Percentiles rank a stretch among this genome's conserved stretches.
phyloP scores from a whole-genome alignment of 805 yeast species.

The Kluyveromyces siamensis region DNA sequence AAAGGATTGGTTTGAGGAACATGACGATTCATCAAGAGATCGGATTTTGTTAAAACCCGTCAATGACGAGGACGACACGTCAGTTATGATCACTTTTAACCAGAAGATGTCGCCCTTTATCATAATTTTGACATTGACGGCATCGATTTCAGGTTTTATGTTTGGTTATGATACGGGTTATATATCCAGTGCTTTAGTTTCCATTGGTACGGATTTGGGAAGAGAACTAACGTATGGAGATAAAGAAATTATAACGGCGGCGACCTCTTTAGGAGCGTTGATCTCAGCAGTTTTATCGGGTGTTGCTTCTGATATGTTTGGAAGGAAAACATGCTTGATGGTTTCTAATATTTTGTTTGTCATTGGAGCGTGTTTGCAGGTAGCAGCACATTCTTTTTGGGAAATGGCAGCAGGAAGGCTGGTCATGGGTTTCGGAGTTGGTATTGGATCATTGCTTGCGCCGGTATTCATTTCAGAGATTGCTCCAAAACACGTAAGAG shows the following conservation, averaged over 20 bases:
- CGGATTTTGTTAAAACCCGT: slow-evolving; percentile 28
- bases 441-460: slow-evolving; percentile 88
- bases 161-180: slow-evolving; percentile 98
- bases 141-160: slow-evolving; percentile 92
- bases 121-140: slow-evolving; percentile 56
- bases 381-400: slow-evolving; percentile 76
- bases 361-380: slow-evolving; percentile 77
- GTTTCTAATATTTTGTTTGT: slow-evolving; percentile 75
- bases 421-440: slow-evolving; percentile 94
- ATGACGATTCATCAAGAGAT: slow-evolving; percentile 7
- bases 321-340: slow-evolving; percentile 78
- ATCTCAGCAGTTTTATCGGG: slow-evolving; percentile 77
- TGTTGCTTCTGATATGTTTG: slow-evolving; percentile 67
- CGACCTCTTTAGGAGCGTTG: slow-evolving; percentile 90
- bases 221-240: slow-evolving; percentile 60
- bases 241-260: slow-evolving; percentile 85
- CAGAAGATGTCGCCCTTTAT: slow-evolving; percentile 56
- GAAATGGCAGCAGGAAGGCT: slow-evolving; percentile 88
- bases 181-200: slow-evolving; percentile 85
- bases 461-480: slow-evolving; percentile 88
- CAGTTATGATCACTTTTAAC: slow-evolving; percentile 39
- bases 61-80: slow-evolving; percentile 42
- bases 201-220: slow-evolving; percentile 67
- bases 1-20: not conserved
- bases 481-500: slow-evolving; percentile 88